These are phyloP conservation scores for Exophiala phaeomuriformis DNA, from an alignment of 2,329 filamentous ascomycete genomes.

Conservation along the genomic window DNA sequence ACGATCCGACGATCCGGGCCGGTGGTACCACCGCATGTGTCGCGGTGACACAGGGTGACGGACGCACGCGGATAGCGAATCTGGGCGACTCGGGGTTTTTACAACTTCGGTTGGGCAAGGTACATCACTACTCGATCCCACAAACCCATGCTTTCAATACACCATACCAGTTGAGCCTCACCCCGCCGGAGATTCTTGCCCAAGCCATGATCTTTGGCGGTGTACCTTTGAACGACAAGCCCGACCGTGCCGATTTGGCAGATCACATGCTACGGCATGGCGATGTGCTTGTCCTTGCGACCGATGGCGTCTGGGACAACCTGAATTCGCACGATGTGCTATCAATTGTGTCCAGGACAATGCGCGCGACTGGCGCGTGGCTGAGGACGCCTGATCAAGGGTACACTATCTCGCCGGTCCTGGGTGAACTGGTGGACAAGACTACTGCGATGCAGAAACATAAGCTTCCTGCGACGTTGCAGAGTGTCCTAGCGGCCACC, in stretches of 20 bases:
- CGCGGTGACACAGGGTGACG: conserved; percentile 66
- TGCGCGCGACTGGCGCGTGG: conserved; percentile 72
- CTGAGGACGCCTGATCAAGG: conserved; percentile 49
- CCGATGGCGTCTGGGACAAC: conserved; percentile 95
- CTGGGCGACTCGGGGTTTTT: conserved; percentile 92
- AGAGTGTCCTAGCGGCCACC: conserved; percentile 69
- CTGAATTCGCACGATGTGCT: conserved; percentile 85
- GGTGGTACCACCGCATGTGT: conserved; percentile 90
- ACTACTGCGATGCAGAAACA: conserved; percentile 36
- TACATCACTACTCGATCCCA: conserved; percentile 72
- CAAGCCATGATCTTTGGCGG: conserved; percentile 81
- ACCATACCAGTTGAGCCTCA: conserved; percentile 84
- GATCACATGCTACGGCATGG: conserved; percentile 74
- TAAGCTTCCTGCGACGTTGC: conserved; percentile 49
- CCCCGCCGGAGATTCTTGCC: conserved; percentile 69
- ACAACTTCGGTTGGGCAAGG: conserved; percentile 74
- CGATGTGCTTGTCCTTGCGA: conserved; percentile 87
- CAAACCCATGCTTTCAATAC: conserved; percentile 98
- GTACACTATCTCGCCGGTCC: conserved; percentile 55
- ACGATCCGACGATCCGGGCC: conserved; percentile 64
- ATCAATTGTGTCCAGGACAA: conserved; percentile 66
- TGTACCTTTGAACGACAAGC: conserved; percentile 70
- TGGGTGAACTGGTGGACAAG: conserved; percentile 47
- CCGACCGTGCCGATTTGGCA: conserved; percentile 73
- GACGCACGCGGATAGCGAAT: conserved; percentile 80